Evolutionary conservation across 2,329 filamentous ascomycete genomes (phyloP).

Genomic region (Daldinia eschscholtzii): DNA sequence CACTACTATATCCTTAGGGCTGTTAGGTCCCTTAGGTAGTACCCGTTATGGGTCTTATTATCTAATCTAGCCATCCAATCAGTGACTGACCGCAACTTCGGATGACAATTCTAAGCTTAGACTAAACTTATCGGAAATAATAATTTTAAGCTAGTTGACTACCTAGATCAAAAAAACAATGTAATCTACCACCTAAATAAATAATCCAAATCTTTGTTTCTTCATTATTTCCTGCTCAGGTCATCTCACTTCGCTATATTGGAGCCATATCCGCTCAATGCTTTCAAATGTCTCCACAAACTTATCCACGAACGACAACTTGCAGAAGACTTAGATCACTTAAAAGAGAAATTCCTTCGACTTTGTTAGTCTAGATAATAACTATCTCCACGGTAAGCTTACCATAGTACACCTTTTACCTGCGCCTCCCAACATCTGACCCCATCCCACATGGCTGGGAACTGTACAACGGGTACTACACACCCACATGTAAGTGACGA

Average conservation of each 20-base stretch:
- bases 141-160: too few relatives aligned
- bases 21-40: slow-evolving; percentile 5
- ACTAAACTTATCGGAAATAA: not conserved
- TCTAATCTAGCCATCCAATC: slow-evolving; percentile 24
- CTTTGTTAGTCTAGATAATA: too few relatives aligned
- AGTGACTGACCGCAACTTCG: slow-evolving; percentile 10
- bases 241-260: not conserved
- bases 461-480: slow-evolving; percentile 11
- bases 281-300: not conserved
- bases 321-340: not conserved
- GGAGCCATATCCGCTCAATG: not conserved
- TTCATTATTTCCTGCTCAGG: not conserved
- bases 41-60: slow-evolving; percentile 25
- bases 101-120: not conserved
- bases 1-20: slow-evolving; percentile 2
- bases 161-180: not conserved
- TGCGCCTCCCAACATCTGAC: slow-evolving; percentile 8
- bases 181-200: slow-evolving; percentile 5
- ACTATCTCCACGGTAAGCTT: slow-evolving; percentile 7
- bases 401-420: slow-evolving; percentile 3
- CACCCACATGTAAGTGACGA: slow-evolving; percentile 13
- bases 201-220: not conserved
- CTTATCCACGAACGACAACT: not conserved
- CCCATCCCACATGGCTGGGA: slow-evolving; percentile 10
- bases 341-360: not conserved